Percentiles rank a stretch among this genome's conserved stretches.
phyloP scores from a whole-genome alignment of 1,284 basidiomycete genomes.

The Gastroboletus turbinatus region DNA sequence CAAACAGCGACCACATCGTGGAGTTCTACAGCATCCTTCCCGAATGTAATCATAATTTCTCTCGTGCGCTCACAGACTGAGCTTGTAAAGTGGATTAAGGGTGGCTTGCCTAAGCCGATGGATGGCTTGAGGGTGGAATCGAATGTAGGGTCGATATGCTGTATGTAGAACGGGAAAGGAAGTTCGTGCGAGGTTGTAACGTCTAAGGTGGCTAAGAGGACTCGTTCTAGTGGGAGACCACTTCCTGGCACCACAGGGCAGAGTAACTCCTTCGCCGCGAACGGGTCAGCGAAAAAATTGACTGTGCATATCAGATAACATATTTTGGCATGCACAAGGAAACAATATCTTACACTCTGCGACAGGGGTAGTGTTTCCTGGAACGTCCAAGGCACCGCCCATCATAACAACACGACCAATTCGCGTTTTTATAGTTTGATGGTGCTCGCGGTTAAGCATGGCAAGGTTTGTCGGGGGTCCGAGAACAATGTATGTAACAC shows the following conservation, averaged over 20 bases:
- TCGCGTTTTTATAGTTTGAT: slow-evolving; percentile 53
- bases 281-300: slow-evolving; percentile 95
- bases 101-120: slow-evolving; percentile 43
- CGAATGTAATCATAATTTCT: slow-evolving; percentile 67
- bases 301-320: slow-evolving; percentile 45
- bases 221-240: slow-evolving; percentile 59
- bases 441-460: slow-evolving; percentile 59
- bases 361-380: slow-evolving; percentile 83
- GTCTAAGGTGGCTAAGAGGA: slow-evolving; percentile 78
- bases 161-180: slow-evolving; percentile 64
- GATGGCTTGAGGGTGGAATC: slow-evolving; percentile 48
- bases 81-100: slow-evolving; percentile 73
- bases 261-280: slow-evolving; percentile 71
- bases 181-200: slow-evolving; percentile 80
- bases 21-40: slow-evolving; percentile 84
- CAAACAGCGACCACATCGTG: slow-evolving; percentile 84
- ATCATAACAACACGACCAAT: slow-evolving; percentile 82
- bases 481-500: slow-evolving; percentile 81
- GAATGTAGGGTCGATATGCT: slow-evolving; percentile 56
- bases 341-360: slow-evolving; percentile 66
- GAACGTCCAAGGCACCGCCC: slow-evolving; percentile 95
- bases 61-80: slow-evolving; percentile 76
- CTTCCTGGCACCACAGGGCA: slow-evolving; percentile 37
- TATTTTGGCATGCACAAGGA: neutral
- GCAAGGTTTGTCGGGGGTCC: slow-evolving; percentile 92